Conservation (phyloP, 129 eudicot genomes). For the Helichrysum umbraculigerum region DNA sequence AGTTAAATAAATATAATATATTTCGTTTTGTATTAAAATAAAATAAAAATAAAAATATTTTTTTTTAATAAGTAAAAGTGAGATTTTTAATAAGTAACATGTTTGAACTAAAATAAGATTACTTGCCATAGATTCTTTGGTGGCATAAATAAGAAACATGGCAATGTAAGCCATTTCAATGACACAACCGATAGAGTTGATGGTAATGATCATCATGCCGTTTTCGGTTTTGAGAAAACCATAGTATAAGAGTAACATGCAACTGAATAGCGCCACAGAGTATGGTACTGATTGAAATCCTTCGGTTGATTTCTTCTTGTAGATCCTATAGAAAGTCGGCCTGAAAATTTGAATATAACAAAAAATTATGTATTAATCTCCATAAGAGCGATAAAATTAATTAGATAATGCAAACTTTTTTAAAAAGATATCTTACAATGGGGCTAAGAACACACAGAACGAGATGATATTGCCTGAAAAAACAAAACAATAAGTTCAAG, state of each 20-base stretch:
- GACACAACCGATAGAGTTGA: conserved; percentile 50
- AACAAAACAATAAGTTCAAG: background rate
- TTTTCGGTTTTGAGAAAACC: conserved; percentile 48
- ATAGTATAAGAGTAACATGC: conserved; percentile 60
- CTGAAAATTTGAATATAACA: conserved; percentile 20
- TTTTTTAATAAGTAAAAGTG: no score
- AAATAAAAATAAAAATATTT: no score
- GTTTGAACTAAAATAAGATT: background rate
- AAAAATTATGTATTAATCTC: background rate
- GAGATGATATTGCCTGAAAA: conserved; percentile 58
- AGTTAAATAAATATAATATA: background rate
- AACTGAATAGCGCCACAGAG: conserved; percentile 61
- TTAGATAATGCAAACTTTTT: background rate
- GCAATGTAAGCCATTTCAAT: conserved; percentile 43
- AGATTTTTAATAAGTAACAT: background rate
- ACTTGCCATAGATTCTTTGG: conserved; percentile 51
- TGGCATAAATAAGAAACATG: conserved; percentile 57
- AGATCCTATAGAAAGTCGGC: conserved; percentile 66
- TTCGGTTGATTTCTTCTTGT: conserved; percentile 63
- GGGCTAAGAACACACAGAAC: conserved; percentile 65
- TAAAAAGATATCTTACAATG: conserved; percentile 43
- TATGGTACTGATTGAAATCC: conserved; percentile 76
- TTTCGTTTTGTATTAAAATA: background rate
- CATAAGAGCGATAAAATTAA: background rate
- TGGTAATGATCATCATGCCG: conserved; percentile 49